Percentiles rank a stretch among this genome's conserved stretches.
These are phyloP conservation scores for Royoungia palumana DNA, from an alignment of 768 basidiomycete genomes.

Conservation along the genomic window DNA sequence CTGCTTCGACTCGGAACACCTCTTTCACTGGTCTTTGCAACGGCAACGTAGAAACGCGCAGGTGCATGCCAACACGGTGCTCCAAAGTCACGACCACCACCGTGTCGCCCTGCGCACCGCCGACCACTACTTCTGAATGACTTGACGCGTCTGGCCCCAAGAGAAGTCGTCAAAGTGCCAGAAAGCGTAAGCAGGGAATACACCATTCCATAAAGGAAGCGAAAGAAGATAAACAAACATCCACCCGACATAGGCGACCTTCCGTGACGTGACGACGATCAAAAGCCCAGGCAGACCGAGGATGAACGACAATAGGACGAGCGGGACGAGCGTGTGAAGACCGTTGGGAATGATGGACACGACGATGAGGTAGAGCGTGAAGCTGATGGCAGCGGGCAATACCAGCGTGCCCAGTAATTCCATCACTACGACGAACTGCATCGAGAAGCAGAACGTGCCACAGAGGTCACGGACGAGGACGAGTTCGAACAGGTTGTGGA, in stretches of 20 bases:
- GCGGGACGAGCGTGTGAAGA: conserved; percentile 78
- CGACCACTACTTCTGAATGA: too few species aligned
- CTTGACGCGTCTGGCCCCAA: conserved; percentile 91
- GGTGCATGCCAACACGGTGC: too few species aligned
- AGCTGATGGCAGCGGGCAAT: conserved; percentile 94
- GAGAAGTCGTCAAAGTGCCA: conserved; percentile 99
- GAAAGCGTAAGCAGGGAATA: conserved; percentile 93
- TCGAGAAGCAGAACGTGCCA: conserved; percentile 99
- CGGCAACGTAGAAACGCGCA: too few species aligned
- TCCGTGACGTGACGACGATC: conserved; percentile 94
- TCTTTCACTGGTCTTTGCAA: too few species aligned
- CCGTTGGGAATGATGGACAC: conserved; percentile 80
- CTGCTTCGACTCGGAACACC: too few species aligned
- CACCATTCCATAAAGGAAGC: conserved; percentile 95
- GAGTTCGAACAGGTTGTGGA: conserved; percentile 96
- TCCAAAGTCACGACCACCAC: too few species aligned
- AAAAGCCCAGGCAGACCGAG: conserved; percentile 94
- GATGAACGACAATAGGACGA: conserved; percentile 89
- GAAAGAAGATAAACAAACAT: conserved; percentile 93
- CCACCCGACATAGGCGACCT: conserved; percentile 94
- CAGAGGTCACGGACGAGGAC: conserved; percentile 94
- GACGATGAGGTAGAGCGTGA: conserved; percentile 93
- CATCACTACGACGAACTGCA: conserved; percentile 99
- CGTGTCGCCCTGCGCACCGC: too few species aligned
- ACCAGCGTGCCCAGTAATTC: conserved; percentile 96